A percentile compares a stretch with the other conserved stretches of the same genome.
Evolutionary conservation across 2,329 filamentous ascomycete species (phyloP).

Genomic region (Xylariaceae sp.): DNA sequence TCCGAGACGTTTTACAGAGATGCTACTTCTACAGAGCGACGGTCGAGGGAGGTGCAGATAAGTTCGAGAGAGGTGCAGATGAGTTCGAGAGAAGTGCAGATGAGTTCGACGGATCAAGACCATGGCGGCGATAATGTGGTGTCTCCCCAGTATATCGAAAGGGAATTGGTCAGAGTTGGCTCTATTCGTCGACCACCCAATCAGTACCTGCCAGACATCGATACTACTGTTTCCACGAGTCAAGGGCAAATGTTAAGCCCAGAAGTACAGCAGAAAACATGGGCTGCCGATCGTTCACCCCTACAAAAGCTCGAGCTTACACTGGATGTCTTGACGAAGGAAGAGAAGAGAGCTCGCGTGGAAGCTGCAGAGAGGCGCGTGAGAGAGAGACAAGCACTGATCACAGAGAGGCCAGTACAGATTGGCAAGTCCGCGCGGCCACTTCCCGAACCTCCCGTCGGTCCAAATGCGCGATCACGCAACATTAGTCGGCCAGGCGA

Average conservation of each 20-base stretch:
- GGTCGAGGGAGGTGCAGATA: slow-evolving; percentile 25
- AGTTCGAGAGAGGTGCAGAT: slow-evolving; percentile 24
- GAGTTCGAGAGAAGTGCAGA: slow-evolving; percentile 22
- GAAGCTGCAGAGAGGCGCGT: slow-evolving; percentile 74
- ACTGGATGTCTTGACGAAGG: slow-evolving; percentile 87
- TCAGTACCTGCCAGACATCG: slow-evolving; percentile 26
- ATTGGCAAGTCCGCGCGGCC: slow-evolving; percentile 20
- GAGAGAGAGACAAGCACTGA: slow-evolving; percentile 51
- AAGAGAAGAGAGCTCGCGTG: slow-evolving; percentile 83
- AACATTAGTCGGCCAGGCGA: slow-evolving; percentile 26
- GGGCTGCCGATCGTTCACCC: slow-evolving; percentile 80
- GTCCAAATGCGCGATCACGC: slow-evolving; percentile 33
- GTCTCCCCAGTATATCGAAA: slow-evolving; percentile 17
- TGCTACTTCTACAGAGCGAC: slow-evolving; percentile 23
- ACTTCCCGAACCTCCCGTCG: slow-evolving; percentile 20
- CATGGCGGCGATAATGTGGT: slow-evolving; percentile 30
- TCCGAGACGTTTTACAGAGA: slow-evolving; percentile 34
- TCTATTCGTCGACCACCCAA: slow-evolving; percentile 28
- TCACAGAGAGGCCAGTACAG: slow-evolving; percentile 52
- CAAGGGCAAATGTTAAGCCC: slow-evolving; percentile 37
- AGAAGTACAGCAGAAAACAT: slow-evolving; percentile 47
- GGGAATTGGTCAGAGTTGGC: slow-evolving; percentile 20
- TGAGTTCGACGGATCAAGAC: slow-evolving; percentile 29
- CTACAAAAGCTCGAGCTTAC: slow-evolving; percentile 90
- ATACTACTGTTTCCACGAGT: slow-evolving; percentile 26